Evolutionary conservation across 345 rosid genomes (phyloP).

Genomic region (Pelargonium nanum): DNA sequence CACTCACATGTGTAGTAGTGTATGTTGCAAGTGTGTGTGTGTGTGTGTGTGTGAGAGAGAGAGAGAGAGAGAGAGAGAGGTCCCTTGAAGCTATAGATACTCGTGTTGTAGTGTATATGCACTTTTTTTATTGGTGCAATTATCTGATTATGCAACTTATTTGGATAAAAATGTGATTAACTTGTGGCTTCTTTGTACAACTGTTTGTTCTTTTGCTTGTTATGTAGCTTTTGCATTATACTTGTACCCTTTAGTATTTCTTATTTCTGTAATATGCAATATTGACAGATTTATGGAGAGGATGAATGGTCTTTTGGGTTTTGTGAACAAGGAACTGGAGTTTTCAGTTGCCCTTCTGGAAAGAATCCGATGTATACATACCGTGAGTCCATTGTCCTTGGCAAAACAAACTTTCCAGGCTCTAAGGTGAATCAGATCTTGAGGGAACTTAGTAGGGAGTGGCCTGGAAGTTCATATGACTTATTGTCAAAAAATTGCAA

Average conservation of each 20-base stretch:
- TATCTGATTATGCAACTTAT: not conserved
- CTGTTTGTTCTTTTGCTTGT: not conserved
- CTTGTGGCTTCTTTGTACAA: not conserved
- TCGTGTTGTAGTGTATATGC: not conserved
- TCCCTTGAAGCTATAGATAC: not conserved
- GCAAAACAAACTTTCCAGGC: conserved; percentile 48
- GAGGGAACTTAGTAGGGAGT: conserved; percentile 72
- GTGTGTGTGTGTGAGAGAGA: too few relatives aligned
- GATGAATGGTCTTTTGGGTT: conserved; percentile 97
- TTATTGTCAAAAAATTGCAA: conserved; percentile 85
- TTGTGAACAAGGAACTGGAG: conserved; percentile 90
- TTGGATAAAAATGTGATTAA: not conserved
- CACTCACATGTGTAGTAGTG: too few relatives aligned
- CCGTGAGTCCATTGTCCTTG: conserved; percentile 68
- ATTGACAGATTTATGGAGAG: conserved; percentile 64
- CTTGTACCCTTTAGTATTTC: conserved; percentile 6
- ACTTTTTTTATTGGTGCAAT: not conserved
- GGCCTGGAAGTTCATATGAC: conserved; percentile 77
- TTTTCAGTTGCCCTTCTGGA: conserved; percentile 70
- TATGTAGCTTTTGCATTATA: not conserved
- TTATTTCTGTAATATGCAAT: not conserved
- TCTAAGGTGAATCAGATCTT: conserved; percentile 66
- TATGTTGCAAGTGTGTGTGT: too few relatives aligned
- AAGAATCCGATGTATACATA: conserved; percentile 86
- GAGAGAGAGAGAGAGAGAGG: not conserved